Evolutionary conservation across 345 rosid species (phyloP).

Genomic region (Populus simonii): DNA sequence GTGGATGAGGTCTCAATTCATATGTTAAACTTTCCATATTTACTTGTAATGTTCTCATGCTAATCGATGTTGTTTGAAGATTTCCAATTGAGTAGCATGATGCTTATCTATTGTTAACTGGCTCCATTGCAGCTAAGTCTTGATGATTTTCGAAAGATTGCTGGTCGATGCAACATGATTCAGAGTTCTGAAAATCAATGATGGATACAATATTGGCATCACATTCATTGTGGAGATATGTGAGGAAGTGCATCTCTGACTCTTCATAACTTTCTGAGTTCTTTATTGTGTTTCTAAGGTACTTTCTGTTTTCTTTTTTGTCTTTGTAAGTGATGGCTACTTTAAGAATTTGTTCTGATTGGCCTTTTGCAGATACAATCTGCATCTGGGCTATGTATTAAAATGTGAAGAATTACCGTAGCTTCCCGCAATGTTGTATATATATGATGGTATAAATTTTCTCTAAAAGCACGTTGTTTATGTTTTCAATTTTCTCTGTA

Average conservation of each 20-base stretch:
- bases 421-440: too few relatives aligned
- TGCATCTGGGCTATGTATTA: too few relatives aligned
- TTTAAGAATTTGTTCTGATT: too few relatives aligned
- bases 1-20: neutral
- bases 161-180: constrained; percentile 57
- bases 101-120: neutral
- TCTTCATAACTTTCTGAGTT: neutral
- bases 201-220: neutral
- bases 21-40: neutral
- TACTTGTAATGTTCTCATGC: neutral
- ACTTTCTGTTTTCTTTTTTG: too few relatives aligned
- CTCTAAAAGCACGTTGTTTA: neutral
- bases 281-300: neutral
- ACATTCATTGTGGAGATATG: neutral
- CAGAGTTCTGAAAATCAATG: constrained; percentile 21
- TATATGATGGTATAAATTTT: neutral
- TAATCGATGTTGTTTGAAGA: neutral
- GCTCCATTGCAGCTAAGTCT: constrained; percentile 55
- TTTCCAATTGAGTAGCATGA: neutral
- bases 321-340: too few relatives aligned
- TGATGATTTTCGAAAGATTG: constrained; percentile 62
- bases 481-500: neutral
- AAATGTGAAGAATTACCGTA: too few relatives aligned
- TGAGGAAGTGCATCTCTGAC: neutral
- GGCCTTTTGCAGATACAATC: too few relatives aligned